phyloP scores from a whole-genome alignment of 2,329 filamentous ascomycete species.

The Penicillium rolfsii region DNA sequence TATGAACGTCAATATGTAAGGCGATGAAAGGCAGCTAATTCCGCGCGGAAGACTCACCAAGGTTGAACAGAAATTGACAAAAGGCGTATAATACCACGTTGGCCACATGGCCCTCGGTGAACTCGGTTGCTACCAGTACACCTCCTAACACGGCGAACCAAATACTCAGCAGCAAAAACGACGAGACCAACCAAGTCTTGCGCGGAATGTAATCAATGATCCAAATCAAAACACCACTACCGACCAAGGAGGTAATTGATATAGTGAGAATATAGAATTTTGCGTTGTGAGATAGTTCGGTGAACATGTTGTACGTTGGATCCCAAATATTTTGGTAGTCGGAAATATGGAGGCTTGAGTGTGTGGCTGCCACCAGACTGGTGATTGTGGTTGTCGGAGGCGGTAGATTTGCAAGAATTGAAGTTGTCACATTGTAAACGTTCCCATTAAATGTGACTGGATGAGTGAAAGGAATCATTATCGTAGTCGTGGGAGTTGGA shows the following conservation, averaged over 20 bases:
- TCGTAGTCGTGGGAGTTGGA: not conserved
- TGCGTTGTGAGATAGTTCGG: conserved; percentile 8
- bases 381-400: conserved; percentile 11
- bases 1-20: not conserved
- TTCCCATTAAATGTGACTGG: conserved; percentile 8
- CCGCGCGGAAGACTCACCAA: conserved; percentile 26
- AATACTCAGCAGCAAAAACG: conserved; percentile 6
- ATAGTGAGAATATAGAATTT: conserved; percentile 28
- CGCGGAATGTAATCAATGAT: conserved; percentile 12
- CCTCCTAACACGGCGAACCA: conserved; percentile 11
- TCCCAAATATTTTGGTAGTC: conserved; percentile 13
- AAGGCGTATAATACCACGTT: conserved; percentile 44
- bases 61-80: conserved; percentile 48
- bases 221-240: conserved; percentile 19
- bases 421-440: conserved; percentile 30
- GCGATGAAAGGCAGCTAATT: not conserved
- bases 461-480: conserved; percentile 2
- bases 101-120: conserved; percentile 17
- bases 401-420: conserved; percentile 28
- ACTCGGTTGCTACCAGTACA: conserved; percentile 10
- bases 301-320: conserved; percentile 10
- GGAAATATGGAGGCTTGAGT: not conserved
- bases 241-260: conserved; percentile 35
- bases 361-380: conserved; percentile 4
- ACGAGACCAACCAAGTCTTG: conserved; percentile 9